Base-by-base conservation (phyloP, 2,329 filamentous ascomycete species). In the Teratosphaeria nubilosa region DNA sequence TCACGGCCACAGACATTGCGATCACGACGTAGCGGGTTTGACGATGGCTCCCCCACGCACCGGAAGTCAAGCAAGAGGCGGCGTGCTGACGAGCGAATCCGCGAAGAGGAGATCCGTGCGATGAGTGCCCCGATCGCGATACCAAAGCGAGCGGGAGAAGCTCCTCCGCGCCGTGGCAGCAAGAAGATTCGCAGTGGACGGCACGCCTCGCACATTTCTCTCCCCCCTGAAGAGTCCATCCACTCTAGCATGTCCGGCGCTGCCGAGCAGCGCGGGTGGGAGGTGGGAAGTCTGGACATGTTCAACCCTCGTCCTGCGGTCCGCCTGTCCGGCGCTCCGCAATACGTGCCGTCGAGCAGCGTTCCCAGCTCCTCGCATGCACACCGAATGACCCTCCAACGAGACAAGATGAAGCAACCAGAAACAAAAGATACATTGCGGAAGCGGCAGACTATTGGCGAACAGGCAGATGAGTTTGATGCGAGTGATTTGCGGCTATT, bases 61-160 rank as follows among this genome's bases (percentile, higher is more conserved):
- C 85, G 86, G 61, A 90, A 85, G 68, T 87, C 87, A 48, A 91
- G 84, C 76, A 95, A 74, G 64, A 56, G 56, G 74, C 85, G 86
- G 74, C 85, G 86, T 67, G 86, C 86, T 65, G 81, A 87, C 62
- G 88, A 95, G 62, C 83, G 84, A 69, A 80, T 87, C 59, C 82
- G 92, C 58, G 91, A 96, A 73, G 89, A 89, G 62, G 90, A 96
- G 74, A 91, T 96, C 69, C 88, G 86, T 69, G 85, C 89, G 56
- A 89, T 96, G 87, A 88, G 84, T 68, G 82, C 84, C 60, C 79
- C 81, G 2, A 81, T 86, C 64, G 85, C 88, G 5, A 76, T 85
- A 60, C 74, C 78, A 20, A 80, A 78, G 56, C 82, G 88, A 55
- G 60, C 61, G 5, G 66, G 68, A 20, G 69, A 71, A 34, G 68